Evolutionary conservation across 257 asterid species (phyloP).

Genomic region (Linderniella brevidens): DNA sequence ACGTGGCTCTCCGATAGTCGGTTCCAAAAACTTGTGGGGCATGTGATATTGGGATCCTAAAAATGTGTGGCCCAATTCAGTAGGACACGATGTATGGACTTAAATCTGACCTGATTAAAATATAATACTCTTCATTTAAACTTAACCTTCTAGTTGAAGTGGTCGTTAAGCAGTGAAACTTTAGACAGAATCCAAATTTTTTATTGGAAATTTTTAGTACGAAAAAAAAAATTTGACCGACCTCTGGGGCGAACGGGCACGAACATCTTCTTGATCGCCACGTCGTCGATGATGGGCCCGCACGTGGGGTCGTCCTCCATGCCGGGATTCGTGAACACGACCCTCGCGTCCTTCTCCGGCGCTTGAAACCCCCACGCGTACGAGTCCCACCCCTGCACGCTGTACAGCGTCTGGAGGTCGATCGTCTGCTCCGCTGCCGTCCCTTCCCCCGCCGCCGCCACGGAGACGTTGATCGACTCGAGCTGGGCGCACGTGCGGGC

Average conservation of each 20-base stretch:
- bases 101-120: too few species aligned
- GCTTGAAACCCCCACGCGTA: conserved; percentile 88
- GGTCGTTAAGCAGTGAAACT: too few species aligned
- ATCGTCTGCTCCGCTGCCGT: conserved; percentile 29
- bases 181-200: too few species aligned
- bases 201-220: too few species aligned
- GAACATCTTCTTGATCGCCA: conserved; percentile 83
- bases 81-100: too few species aligned
- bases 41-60: too few species aligned
- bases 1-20: too few species aligned
- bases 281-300: conserved; percentile 86
- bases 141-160: too few species aligned
- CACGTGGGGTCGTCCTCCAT: conserved; percentile 99
- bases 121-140: too few species aligned
- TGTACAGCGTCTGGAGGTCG: conserved; percentile 83
- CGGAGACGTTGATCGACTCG: conserved; percentile 88
- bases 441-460: conserved; percentile 39
- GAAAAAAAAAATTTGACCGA: conserved; percentile 10
- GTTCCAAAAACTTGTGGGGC: too few species aligned
- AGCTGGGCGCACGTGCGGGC: conserved; percentile 98
- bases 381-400: conserved; percentile 88
- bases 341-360: conserved; percentile 28
- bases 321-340: conserved; percentile 67
- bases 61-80: too few species aligned
- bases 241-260: conserved; percentile 68